These are phyloP conservation scores for Beauveria caledonica DNA, from an alignment of 2,329 filamentous ascomycete species.

Conservation along the genomic window DNA sequence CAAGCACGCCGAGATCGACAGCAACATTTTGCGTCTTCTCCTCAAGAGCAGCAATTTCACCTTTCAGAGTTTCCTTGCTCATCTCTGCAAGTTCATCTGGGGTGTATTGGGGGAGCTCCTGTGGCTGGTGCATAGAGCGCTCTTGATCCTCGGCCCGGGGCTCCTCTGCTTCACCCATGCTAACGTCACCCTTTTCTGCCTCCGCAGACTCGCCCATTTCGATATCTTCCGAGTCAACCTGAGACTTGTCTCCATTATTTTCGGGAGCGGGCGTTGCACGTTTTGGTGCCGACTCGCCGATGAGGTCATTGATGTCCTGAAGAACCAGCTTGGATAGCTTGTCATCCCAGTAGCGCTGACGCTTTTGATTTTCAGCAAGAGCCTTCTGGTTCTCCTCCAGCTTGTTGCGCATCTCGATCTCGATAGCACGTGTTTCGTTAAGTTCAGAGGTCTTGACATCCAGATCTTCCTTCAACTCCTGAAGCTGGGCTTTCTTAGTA, in stretches of 20 bases:
- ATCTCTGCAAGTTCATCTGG: conserved; percentile 60
- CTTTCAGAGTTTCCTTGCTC: conserved; percentile 52
- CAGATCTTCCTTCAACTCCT: conserved; percentile 71
- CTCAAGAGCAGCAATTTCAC: conserved; percentile 54
- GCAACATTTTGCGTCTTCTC: conserved; percentile 73
- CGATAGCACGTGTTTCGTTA: conserved; percentile 78
- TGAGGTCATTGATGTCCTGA: conserved; percentile 69
- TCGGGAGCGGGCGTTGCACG: conserved; percentile 15
- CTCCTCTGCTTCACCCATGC: conserved; percentile 4
- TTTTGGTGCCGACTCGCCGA: conserved; percentile 28
- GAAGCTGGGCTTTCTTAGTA: conserved; percentile 72
- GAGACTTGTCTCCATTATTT: conserved; percentile 15
- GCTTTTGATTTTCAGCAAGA: conserved; percentile 76
- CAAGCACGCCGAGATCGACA: conserved; percentile 81
- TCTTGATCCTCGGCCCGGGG: conserved; percentile 14
- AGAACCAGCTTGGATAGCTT: conserved; percentile 78
- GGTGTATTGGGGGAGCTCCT: conserved; percentile 70
- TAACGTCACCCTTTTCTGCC: conserved; percentile 15
- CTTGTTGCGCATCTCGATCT: conserved; percentile 98
- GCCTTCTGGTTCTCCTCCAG: conserved; percentile 93
- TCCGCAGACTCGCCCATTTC: conserved; percentile 22
- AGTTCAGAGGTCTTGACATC: conserved; percentile 80
- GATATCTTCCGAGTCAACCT: conserved; percentile 25
- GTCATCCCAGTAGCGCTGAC: conserved; percentile 77
- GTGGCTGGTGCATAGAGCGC: conserved; percentile 27